Conservation (phyloP, 192 early-diverging fungal species). For the Linnemannia exigua region DNA sequence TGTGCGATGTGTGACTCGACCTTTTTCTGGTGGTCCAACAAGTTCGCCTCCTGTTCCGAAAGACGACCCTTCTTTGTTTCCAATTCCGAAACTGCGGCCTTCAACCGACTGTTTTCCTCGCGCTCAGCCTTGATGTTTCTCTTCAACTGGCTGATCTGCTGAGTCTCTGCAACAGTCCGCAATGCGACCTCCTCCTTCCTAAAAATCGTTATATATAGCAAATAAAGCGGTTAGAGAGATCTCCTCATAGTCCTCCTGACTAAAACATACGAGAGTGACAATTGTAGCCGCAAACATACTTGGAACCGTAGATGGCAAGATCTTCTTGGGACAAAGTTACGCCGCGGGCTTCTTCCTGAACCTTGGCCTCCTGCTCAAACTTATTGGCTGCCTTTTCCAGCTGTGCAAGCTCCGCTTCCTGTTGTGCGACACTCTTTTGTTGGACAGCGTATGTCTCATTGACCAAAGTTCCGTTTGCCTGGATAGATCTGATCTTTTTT, state of each 20-base stretch:
- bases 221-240: not conserved
- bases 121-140: slow-evolving; percentile 73
- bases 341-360: slow-evolving; percentile 42
- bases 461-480: slow-evolving; percentile 26
- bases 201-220: not conserved
- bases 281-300: slow-evolving; percentile 31
- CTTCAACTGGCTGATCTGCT: slow-evolving; percentile 76
- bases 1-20: slow-evolving; percentile 37
- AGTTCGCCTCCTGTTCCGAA: slow-evolving; percentile 62
- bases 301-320: slow-evolving; percentile 68
- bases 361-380: slow-evolving; percentile 65
- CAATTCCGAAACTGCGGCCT: slow-evolving; percentile 68
- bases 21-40: slow-evolving; percentile 56
- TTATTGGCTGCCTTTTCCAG: slow-evolving; percentile 65
- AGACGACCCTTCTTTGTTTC: slow-evolving; percentile 61
- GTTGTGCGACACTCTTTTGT: slow-evolving; percentile 40
- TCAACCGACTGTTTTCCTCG: slow-evolving; percentile 72
- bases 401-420: slow-evolving; percentile 68
- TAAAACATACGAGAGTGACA: not conserved
- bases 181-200: slow-evolving; percentile 82
- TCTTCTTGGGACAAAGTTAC: slow-evolving; percentile 54
- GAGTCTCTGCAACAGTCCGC: slow-evolving; percentile 76
- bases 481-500: slow-evolving; percentile 76
- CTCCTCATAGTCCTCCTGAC: slow-evolving; percentile 6
- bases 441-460: slow-evolving; percentile 38